These are phyloP conservation scores for Aphanomyces cochlioides DNA, from an alignment of 352 stramenopile species.

Conservation along the genomic window DNA sequence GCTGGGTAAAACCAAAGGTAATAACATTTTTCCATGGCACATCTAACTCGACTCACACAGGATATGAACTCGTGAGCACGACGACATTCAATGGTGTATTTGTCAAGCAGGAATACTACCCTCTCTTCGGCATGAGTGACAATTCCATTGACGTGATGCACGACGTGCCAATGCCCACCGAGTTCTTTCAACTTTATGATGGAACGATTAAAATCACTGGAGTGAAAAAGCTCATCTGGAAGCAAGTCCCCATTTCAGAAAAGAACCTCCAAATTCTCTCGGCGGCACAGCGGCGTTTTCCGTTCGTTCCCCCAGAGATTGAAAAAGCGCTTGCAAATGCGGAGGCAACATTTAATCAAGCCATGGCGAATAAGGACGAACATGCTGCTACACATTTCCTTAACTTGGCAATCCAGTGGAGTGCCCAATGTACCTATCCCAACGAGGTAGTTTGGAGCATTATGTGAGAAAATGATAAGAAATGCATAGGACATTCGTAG, in stretches of 20 bases:
- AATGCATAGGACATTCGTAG: conserved; percentile 29
- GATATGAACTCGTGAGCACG: conserved; percentile 63
- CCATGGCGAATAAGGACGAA: conserved; percentile 1
- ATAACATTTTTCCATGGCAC: neutral
- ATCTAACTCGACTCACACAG: conserved; percentile 13
- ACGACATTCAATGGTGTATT: conserved; percentile 81
- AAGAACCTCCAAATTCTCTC: conserved; percentile 37
- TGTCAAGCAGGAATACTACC: conserved; percentile 39
- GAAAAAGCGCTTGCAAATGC: conserved; percentile 26
- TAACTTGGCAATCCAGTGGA: conserved; percentile 11
- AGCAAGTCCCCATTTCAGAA: conserved; percentile 36
- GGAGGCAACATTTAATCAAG: neutral
- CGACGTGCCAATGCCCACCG: conserved; percentile 62
- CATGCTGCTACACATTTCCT: conserved; percentile 14
- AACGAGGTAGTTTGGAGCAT: conserved; percentile 24
- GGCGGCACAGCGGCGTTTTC: conserved; percentile 32
- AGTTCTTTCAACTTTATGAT: conserved; percentile 83
- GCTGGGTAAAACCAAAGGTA: conserved; percentile 43
- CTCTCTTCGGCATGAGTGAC: conserved; percentile 41
- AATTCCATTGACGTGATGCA: conserved; percentile 64
- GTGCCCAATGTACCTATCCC: conserved; percentile 24
- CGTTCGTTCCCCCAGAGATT: conserved; percentile 31
- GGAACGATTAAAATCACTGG: conserved; percentile 67
- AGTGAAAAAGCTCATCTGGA: conserved; percentile 71
- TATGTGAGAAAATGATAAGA: neutral